Percentiles rank a stretch among this genome's conserved stretches.
Conservation (phyloP, 768 basidiomycete species). For the Sarcodon aspratus region DNA sequence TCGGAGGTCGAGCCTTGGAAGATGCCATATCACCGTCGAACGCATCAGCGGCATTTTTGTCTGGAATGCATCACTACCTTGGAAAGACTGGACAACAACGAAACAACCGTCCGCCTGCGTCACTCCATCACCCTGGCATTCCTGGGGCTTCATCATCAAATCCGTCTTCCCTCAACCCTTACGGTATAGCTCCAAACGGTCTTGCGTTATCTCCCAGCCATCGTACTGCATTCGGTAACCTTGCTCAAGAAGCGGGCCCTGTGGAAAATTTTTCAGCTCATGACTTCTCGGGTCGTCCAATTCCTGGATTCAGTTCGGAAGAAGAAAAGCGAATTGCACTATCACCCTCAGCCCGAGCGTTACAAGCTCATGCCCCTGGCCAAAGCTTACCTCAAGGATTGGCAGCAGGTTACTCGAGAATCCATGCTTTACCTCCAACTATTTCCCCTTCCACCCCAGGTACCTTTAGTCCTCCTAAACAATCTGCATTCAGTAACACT, state of each 20-base stretch:
- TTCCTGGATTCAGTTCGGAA: conserved; percentile 12
- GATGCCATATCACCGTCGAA: conserved; percentile 59
- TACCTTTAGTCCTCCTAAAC: conserved; percentile 13
- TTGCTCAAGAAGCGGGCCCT: conserved; percentile 15
- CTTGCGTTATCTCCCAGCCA: conserved; percentile 16
- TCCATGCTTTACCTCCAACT: conserved; percentile 56
- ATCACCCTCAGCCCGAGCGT: conserved; percentile 65
- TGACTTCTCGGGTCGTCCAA: conserved; percentile 21
- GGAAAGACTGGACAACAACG: conserved; percentile 20
- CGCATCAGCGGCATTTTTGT: conserved; percentile 75
- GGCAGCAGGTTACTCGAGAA: conserved; percentile 81
- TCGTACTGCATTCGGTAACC: conserved; percentile 9
- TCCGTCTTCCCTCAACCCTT: conserved; percentile 6
- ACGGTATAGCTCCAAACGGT: conserved; percentile 7
- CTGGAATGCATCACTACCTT: conserved; percentile 57
- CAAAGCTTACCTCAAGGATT: conserved; percentile 88
- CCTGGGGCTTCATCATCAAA: conserved; percentile 3
- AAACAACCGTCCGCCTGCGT: conserved; percentile 16
- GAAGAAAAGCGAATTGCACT: conserved; percentile 25
- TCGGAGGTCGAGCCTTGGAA: conserved; percentile 21
- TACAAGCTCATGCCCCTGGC: conserved; percentile 83
- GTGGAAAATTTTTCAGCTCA: conserved; percentile 28
- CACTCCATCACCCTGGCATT: conserved; percentile 12
- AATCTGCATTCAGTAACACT: neutral
- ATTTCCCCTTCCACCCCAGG: conserved; percentile 23